Percentiles rank a stretch among this genome's conserved stretches.
These are phyloP conservation scores for Lomentospora prolificans DNA, from an alignment of 2,329 filamentous ascomycete species.

Conservation along the genomic window DNA sequence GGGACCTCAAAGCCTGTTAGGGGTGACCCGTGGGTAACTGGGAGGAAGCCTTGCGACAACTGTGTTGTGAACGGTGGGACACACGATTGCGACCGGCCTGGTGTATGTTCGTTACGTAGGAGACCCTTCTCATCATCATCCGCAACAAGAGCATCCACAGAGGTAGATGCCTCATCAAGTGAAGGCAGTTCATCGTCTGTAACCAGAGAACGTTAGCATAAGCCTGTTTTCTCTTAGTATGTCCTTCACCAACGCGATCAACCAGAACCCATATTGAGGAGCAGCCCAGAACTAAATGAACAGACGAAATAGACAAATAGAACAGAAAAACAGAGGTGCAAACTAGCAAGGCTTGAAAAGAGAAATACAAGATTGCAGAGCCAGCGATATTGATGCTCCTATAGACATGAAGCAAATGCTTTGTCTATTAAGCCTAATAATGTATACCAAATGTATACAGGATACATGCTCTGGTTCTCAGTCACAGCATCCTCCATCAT, in stretches of 20 bases:
- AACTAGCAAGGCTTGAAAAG: neutral
- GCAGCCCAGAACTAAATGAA: neutral
- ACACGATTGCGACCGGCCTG: neutral
- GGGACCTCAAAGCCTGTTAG: constrained; percentile 16
- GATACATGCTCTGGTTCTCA: constrained; percentile 10
- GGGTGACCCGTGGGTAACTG: neutral
- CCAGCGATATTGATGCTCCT: no score
- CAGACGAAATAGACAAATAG: neutral
- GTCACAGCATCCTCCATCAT: constrained; percentile 40
- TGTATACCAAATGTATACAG: neutral
- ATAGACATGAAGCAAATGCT: no score
- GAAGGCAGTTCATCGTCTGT: constrained; percentile 54
- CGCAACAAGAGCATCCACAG: constrained; percentile 60
- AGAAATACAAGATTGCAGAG: neutral
- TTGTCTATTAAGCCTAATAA: no score
- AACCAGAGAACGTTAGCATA: constrained; percentile 31
- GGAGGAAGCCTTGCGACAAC: neutral
- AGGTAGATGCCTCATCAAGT: constrained; percentile 50
- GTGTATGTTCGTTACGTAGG: constrained; percentile 11
- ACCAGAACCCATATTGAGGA: neutral
- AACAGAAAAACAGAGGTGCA: neutral
- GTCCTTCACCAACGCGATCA: no score
- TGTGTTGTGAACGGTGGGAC: neutral
- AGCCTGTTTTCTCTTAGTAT: constrained; percentile 11
- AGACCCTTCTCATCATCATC: constrained; percentile 33